Evolutionary conservation across 441 rosid genomes (phyloP).

Genomic region (Theobroma grandiflorum): DNA sequence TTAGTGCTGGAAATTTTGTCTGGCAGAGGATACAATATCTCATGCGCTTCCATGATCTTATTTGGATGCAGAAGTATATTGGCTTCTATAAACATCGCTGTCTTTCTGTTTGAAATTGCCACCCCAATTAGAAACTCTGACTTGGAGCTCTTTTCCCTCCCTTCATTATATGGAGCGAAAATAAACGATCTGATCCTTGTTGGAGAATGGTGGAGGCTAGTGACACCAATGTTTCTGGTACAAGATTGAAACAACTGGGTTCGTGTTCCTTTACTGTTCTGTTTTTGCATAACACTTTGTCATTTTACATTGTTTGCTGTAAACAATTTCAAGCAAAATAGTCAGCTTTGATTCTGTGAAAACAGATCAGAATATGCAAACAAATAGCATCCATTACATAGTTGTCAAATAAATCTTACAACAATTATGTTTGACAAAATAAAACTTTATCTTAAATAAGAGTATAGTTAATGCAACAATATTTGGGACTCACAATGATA

Average conservation of each 20-base stretch:
- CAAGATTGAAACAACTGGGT: slow-evolving; percentile 83
- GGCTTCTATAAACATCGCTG: slow-evolving; percentile 80
- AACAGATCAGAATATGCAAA: not conserved
- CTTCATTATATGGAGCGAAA: slow-evolving; percentile 83
- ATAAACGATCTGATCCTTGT: slow-evolving; percentile 78
- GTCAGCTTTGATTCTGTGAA: not conserved
- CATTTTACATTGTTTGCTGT: not conserved
- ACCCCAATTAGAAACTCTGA: slow-evolving; percentile 72
- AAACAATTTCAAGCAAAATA: not conserved
- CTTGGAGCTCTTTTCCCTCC: slow-evolving; percentile 69
- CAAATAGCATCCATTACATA: not conserved
- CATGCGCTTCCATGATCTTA: slow-evolving; percentile 5
- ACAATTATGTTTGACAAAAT: not conserved
- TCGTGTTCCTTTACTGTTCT: slow-evolving; percentile 56
- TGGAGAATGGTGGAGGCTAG: slow-evolving; percentile 97
- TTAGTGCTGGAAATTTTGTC: not conserved
- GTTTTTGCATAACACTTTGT: slow-evolving; percentile 33
- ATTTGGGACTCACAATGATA: slow-evolving; percentile 12
- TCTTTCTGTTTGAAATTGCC: slow-evolving; percentile 81
- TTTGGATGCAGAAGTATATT: slow-evolving; percentile 63
- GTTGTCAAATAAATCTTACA: not conserved
- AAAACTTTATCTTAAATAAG: not conserved
- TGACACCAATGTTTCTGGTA: slow-evolving; percentile 99
- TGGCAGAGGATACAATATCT: not conserved
- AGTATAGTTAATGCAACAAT: not conserved